Evolutionary conservation across 164 flowering plant species (phyloP).

Genomic region (Vitis rotundifolia): DNA sequence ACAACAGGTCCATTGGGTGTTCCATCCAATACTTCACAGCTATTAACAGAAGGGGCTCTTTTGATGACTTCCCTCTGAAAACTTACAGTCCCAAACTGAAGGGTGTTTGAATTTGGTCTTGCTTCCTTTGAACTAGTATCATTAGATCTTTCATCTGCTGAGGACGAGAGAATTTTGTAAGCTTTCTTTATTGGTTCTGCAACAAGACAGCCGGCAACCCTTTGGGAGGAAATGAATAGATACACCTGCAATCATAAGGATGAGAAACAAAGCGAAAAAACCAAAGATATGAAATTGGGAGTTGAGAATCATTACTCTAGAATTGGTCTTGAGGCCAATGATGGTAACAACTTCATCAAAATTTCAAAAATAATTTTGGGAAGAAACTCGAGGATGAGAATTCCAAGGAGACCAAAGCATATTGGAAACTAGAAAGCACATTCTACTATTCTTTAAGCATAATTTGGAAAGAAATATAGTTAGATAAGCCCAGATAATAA

Average conservation of each 20-base stretch:
- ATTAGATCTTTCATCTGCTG: slow-evolving; percentile 17
- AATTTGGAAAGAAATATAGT: background rate
- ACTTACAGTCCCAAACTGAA: slow-evolving; percentile 59
- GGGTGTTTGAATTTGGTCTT: slow-evolving; percentile 30
- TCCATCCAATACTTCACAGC: slow-evolving; percentile 7
- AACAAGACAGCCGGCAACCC: slow-evolving; percentile 75
- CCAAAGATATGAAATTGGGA: no score
- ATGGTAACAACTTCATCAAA: no score
- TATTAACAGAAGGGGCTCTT: slow-evolving; percentile 18
- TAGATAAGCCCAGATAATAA: background rate
- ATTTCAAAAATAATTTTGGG: no score
- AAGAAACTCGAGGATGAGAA: no score
- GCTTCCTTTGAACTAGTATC: slow-evolving; percentile 11
- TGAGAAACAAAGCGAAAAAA: background rate
- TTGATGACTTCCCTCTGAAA: slow-evolving; percentile 54
- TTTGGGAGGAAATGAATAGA: slow-evolving; percentile 58
- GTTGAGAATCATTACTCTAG: no score
- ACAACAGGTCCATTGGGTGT: slow-evolving; percentile 42
- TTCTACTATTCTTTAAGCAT: no score
- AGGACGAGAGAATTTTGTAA: slow-evolving; percentile 44
- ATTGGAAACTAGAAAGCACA: no score
- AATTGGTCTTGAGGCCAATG: background rate
- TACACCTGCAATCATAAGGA: slow-evolving; percentile 53
- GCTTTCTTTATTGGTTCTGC: slow-evolving; percentile 73
- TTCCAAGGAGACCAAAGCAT: no score